A percentile compares a stretch with the other conserved stretches of the same genome.
Conservation (phyloP, 306 rosid species). For the Castanea mollissima region DNA sequence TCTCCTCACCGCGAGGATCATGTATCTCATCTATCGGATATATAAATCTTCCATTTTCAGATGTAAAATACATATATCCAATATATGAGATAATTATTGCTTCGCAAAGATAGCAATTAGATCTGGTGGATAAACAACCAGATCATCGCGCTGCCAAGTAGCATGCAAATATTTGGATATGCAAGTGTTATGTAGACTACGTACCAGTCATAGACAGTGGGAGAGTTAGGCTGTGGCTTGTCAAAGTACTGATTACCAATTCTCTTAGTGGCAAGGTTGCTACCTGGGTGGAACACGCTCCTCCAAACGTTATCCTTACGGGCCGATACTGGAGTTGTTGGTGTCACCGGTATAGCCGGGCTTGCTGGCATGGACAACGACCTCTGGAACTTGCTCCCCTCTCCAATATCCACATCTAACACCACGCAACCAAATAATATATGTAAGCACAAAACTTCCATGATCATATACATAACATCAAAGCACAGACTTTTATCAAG, state of each 20-base stretch:
- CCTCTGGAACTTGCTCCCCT: conserved; percentile 39
- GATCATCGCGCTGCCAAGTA: too few relatives aligned
- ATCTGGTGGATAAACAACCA: too few relatives aligned
- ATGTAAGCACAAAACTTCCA: background rate
- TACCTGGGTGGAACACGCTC: conserved; percentile 96
- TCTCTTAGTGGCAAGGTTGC: conserved; percentile 67
- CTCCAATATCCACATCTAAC: conserved; percentile 34
- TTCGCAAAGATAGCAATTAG: too few relatives aligned
- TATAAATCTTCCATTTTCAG: too few relatives aligned
- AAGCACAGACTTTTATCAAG: too few relatives aligned
- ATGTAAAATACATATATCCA: too few relatives aligned
- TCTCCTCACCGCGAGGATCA: too few relatives aligned
- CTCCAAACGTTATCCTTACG: conserved; percentile 92
- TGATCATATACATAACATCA: background rate
- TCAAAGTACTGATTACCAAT: conserved; percentile 69
- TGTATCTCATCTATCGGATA: too few relatives aligned
- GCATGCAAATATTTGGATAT: background rate
- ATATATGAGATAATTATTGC: too few relatives aligned
- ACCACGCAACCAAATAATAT: background rate
- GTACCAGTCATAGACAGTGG: conserved; percentile 95
- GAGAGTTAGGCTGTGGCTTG: conserved; percentile 83
- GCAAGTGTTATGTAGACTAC: too few relatives aligned
- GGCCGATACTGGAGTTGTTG: conserved; percentile 47
- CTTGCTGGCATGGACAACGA: conserved; percentile 49
- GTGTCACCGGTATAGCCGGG: conserved; percentile 54